Evolutionary conservation across 73 alveolate species (phyloP).

Genomic region (Tetrahymena elliotti): DNA sequence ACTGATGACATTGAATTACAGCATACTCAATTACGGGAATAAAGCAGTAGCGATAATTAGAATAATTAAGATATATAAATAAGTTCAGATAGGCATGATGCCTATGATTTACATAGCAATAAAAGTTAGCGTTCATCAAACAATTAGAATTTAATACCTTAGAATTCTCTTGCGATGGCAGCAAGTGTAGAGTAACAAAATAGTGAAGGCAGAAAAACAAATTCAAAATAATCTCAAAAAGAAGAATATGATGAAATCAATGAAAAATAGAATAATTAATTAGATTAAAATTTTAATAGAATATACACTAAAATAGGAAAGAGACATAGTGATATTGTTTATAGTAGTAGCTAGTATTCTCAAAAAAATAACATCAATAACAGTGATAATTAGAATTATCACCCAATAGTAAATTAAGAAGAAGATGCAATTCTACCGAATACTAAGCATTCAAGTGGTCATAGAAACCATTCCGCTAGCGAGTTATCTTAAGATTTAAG

Average conservation of each 20-base stretch:
- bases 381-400: not conserved
- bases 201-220: not conserved
- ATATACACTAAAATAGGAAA: not conserved
- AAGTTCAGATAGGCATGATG: not conserved
- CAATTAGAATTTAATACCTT: not conserved
- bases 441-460: not conserved
- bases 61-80: not conserved
- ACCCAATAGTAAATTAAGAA: not conserved
- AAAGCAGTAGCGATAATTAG: not conserved
- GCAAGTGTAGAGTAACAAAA: not conserved
- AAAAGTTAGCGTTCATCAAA: not conserved
- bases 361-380: not conserved
- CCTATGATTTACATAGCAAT: not conserved
- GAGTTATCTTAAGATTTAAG: not conserved
- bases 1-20: not conserved
- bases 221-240: not conserved
- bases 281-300: not conserved
- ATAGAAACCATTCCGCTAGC: not conserved
- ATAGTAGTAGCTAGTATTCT: not conserved
- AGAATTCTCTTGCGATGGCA: not conserved
- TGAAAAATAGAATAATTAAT: not conserved
- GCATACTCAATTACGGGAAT: not conserved
- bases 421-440: not conserved
- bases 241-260: not conserved
- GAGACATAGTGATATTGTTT: not conserved